Conservation (phyloP, 2,329 filamentous ascomycete genomes). For the Fragosphaeria purpurea region DNA sequence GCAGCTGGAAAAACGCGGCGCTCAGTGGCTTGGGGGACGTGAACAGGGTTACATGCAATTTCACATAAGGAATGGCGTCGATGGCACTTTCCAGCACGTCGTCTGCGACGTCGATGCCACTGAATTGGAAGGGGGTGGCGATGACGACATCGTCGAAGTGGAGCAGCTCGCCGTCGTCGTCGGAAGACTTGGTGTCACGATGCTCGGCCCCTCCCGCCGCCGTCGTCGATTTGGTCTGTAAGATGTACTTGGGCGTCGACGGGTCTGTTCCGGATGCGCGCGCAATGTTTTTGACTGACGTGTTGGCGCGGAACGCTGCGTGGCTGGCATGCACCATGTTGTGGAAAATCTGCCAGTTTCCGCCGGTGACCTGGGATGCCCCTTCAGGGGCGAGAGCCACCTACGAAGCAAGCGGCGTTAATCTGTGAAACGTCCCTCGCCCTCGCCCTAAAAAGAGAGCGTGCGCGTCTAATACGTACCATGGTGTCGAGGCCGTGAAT, state of each 20-base stretch:
- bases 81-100: slow-evolving; percentile 60
- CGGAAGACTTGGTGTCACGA: too few relatives aligned
- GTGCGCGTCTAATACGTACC: slow-evolving; percentile 28
- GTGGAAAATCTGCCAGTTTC: slow-evolving; percentile 94
- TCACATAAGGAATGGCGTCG: slow-evolving; percentile 74
- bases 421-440: not conserved
- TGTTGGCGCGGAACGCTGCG: slow-evolving; percentile 54
- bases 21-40: slow-evolving; percentile 66
- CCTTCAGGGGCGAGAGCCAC: slow-evolving; percentile 85
- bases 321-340: slow-evolving; percentile 60
- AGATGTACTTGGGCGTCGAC: slow-evolving; percentile 29
- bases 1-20: slow-evolving; percentile 60
- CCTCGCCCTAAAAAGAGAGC: not conserved
- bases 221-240: slow-evolving; percentile 26
- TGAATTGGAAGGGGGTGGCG: slow-evolving; percentile 74
- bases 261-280: not conserved
- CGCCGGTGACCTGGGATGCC: slow-evolving; percentile 66
- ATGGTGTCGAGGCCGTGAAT: slow-evolving; percentile 88
- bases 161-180: slow-evolving; percentile 22
- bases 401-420: slow-evolving; percentile 16
- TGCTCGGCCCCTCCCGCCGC: slow-evolving; percentile 20
- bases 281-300: slow-evolving; percentile 41
- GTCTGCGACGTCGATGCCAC: slow-evolving; percentile 54
- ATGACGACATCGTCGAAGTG: slow-evolving; percentile 72
- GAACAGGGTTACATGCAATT: slow-evolving; percentile 83